Percentiles rank a stretch among this genome's conserved stretches.
Conservation (phyloP, 169 alveolate genomes). For the Babesia bigemina region DNA sequence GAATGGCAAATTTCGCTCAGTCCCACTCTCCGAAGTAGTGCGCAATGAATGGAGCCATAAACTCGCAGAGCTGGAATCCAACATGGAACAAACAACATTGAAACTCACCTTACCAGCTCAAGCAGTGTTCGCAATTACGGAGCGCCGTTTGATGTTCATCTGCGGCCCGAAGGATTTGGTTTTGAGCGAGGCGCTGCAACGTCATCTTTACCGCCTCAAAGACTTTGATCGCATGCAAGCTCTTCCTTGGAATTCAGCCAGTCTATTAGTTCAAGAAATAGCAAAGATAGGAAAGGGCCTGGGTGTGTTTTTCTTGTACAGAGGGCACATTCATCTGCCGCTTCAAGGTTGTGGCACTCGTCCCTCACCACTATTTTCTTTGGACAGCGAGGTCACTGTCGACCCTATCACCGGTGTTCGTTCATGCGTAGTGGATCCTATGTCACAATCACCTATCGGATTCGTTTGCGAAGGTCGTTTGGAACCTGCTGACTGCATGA, state of each 20-base stretch:
- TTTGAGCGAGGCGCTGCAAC: neutral
- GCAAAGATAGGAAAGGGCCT: neutral
- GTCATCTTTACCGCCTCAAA: neutral
- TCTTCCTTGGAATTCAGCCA: neutral
- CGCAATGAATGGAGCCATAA: too few species aligned
- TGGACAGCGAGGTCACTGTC: neutral
- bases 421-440: constrained; percentile 20
- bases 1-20: too few species aligned
- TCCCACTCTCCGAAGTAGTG: too few species aligned
- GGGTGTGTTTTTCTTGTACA: neutral
- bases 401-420: constrained; percentile 17
- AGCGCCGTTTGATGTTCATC: neutral
- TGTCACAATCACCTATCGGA: neutral
- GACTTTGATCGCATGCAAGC: neutral
- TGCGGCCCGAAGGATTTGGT: constrained; percentile 6
- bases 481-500: constrained; percentile 5
- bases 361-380: neutral
- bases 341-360: constrained; percentile 12
- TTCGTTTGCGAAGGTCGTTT: constrained; percentile 14
- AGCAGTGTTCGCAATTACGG: neutral
- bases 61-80: too few species aligned
- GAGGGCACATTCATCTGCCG: neutral
- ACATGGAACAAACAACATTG: too few species aligned
- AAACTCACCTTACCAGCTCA: too few species aligned
- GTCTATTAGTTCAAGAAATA: neutral